Conservation (phyloP, 352 stramenopile genomes). For the Peronospora farinosa region DNA sequence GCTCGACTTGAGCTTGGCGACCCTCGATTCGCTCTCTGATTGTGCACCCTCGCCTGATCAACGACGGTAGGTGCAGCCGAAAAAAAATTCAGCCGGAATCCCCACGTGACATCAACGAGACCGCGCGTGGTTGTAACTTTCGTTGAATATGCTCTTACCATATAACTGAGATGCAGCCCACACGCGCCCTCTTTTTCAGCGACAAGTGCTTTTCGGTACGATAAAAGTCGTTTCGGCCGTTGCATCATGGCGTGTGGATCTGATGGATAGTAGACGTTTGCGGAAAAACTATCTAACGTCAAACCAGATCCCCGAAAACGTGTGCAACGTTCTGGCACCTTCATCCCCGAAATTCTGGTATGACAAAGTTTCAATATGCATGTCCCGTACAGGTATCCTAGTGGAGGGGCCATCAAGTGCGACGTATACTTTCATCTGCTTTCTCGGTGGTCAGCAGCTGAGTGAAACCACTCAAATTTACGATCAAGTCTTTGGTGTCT, state of each 20-base stretch:
- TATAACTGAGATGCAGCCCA: background rate
- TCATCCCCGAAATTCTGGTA: slow-evolving; percentile 11
- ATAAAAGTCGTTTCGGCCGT: slow-evolving; percentile 9
- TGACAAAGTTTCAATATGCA: slow-evolving; percentile 4
- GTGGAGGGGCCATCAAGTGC: slow-evolving; percentile 1
- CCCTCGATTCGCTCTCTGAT: background rate
- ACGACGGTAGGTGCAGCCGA: too few species aligned
- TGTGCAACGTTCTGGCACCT: slow-evolving; percentile 1
- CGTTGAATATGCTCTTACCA: background rate
- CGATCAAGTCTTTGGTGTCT: slow-evolving; percentile 2
- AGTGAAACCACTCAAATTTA: slow-evolving; percentile 8
- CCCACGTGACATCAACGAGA: background rate
- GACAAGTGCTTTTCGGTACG: background rate
- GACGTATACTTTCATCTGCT: background rate
- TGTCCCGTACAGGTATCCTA: background rate
- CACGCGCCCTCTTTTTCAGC: background rate
- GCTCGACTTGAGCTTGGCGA: background rate
- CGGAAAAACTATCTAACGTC: slow-evolving; percentile 6
- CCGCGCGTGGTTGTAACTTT: background rate
- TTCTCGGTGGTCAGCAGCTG: slow-evolving; percentile 5
- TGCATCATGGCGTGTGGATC: slow-evolving; percentile 21
- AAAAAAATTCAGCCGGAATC: background rate
- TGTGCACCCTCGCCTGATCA: background rate
- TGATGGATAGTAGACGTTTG: slow-evolving; percentile 1
- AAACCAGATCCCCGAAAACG: background rate